These are phyloP conservation scores for Aspergillus sclerotioniger DNA, from an alignment of 495 filamentous ascomycete genomes.

Conservation along the genomic window DNA sequence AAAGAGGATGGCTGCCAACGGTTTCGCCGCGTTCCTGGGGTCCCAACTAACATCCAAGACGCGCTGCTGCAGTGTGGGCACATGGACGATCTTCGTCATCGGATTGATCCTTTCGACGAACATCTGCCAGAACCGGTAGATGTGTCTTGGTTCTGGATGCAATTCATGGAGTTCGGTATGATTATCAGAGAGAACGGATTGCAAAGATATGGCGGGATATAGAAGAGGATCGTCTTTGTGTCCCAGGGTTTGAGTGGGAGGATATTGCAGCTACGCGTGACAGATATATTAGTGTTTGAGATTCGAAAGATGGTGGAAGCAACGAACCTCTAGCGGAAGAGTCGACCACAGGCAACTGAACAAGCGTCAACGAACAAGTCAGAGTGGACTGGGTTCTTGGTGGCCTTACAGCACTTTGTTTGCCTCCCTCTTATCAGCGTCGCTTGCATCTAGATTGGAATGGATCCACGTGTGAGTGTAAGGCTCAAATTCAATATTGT, in stretches of 20 bases:
- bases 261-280: background rate
- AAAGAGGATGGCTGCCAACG: constrained; percentile 65
- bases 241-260: background rate
- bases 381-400: background rate
- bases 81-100: constrained; percentile 48
- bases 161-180: constrained; percentile 42
- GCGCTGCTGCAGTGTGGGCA: constrained; percentile 41
- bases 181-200: constrained; percentile 7
- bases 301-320: background rate
- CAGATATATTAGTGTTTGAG: background rate
- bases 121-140: constrained; percentile 43
- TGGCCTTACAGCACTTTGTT: background rate
- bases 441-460: background rate
- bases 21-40: constrained; percentile 36
- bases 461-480: background rate
- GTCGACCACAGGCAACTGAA: background rate
- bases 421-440: no score
- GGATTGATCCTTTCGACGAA: constrained; percentile 49
- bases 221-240: background rate
- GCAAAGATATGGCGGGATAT: no score
- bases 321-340: background rate
- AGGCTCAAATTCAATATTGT: constrained; percentile 28
- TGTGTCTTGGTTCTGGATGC: constrained; percentile 26
- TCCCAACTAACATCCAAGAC: constrained; percentile 27
- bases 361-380: background rate